Evolutionary conservation across 1,139 yeast genomes (phyloP).

Genomic region (Taiozyma sp.): DNA sequence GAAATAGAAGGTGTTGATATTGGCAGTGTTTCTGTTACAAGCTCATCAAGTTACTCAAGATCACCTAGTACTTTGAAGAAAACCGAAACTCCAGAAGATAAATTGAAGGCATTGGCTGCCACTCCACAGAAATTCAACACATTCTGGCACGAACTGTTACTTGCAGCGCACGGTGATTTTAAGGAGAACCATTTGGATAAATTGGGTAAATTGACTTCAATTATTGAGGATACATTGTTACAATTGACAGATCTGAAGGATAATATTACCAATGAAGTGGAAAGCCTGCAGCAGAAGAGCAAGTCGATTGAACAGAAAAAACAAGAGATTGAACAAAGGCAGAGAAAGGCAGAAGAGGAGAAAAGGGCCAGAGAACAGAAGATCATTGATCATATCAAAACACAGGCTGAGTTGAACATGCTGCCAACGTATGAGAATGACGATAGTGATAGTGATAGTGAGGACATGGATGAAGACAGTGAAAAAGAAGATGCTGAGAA

Average conservation of each 20-base stretch:
- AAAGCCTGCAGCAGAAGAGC: slow-evolving; percentile 1
- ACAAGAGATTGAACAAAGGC: slow-evolving; percentile 27
- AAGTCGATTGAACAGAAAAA: slow-evolving; percentile 1
- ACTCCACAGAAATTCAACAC: slow-evolving; percentile 9
- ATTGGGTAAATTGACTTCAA: background rate
- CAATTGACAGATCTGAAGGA: slow-evolving; percentile 9
- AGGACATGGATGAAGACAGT: slow-evolving; percentile 11
- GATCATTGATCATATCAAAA: slow-evolving; percentile 15
- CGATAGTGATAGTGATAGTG: slow-evolving; percentile 6
- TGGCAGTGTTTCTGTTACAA: background rate
- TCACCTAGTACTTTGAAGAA: background rate
- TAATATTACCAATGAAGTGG: slow-evolving; percentile 3
- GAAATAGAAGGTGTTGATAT: slow-evolving; percentile 35
- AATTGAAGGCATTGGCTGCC: slow-evolving; percentile 10
- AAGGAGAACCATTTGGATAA: background rate
- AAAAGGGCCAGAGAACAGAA: slow-evolving; percentile 12
- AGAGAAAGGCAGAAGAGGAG: slow-evolving; percentile 14
- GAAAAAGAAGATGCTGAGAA: slow-evolving; percentile 4
- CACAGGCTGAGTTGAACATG: slow-evolving; percentile 14
- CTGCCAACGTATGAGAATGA: slow-evolving; percentile 26
- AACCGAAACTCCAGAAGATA: slow-evolving; percentile 4
- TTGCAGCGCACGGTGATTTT: slow-evolving; percentile 4
- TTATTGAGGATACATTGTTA: slow-evolving; percentile 6
- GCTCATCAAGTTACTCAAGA: background rate
- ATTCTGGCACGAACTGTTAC: slow-evolving; percentile 3